phyloP scores from a whole-genome alignment of 2,329 filamentous ascomycete species.

The Paecilomyces fulvus region DNA sequence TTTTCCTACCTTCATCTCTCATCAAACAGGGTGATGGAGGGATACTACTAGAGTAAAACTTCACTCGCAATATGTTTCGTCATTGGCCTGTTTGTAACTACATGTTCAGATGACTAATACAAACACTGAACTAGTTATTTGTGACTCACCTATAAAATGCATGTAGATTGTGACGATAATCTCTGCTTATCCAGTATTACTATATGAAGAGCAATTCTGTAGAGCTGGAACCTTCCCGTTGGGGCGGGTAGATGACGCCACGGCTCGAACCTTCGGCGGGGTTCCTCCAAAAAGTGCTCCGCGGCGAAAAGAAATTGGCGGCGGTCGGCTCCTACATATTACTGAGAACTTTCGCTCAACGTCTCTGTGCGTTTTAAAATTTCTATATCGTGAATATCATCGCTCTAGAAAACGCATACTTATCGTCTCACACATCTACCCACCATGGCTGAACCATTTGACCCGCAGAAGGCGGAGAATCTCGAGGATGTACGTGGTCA shows the following conservation, averaged over 20 bases:
- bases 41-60: too few relatives aligned
- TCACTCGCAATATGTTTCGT: too few relatives aligned
- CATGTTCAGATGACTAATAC: too few relatives aligned
- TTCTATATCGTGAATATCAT: neutral
- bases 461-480: constrained; percentile 59
- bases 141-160: too few relatives aligned
- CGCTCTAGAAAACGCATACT: neutral
- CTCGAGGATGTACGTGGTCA: constrained; percentile 53
- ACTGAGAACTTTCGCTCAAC: neutral
- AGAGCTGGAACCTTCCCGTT: neutral
- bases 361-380: neutral
- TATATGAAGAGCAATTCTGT: too few relatives aligned
- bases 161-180: too few relatives aligned
- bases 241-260: constrained; percentile 9
- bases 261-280: constrained; percentile 3
- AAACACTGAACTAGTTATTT: too few relatives aligned
- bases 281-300: constrained; percentile 12
- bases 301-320: constrained; percentile 22
- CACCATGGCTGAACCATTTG: constrained; percentile 37
- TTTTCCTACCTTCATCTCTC: neutral
- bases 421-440: constrained; percentile 3
- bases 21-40: neutral
- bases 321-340: neutral
- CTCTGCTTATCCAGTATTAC: too few relatives aligned
- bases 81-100: too few relatives aligned